Base-by-base conservation (phyloP, 805 yeast genomes). In the Pichia exigua region DNA sequence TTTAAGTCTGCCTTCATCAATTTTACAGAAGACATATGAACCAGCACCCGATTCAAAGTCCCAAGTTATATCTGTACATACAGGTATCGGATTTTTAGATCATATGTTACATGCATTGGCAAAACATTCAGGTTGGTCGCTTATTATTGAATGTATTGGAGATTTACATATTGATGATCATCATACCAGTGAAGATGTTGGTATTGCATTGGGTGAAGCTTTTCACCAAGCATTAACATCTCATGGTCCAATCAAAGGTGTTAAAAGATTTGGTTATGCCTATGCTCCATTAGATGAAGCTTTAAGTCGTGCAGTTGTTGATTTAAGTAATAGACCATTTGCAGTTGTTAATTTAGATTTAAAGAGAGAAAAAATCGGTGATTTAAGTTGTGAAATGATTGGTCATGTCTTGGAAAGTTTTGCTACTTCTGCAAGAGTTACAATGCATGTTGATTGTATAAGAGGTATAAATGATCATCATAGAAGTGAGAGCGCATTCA, bases 261-360 rank as follows among this genome's bases (percentile, higher is more conserved):
- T 92, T 52, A 87, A 88, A 68, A 78, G 99, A 60, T 94, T 92
- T 64, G 99, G 99, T 17, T 64, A 78, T 43, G 99, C 92, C 1
- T 92, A 82, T 73, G 98, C 97, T 9, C 99, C 99, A 2, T 74
- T 94, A 52, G 99, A 94, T 67, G 99, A 94, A 71, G 97, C 99
- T 0, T 75, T 94, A 53, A 83, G 95, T 54, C 75, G 99, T 49
- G 96, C 97, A 0, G 99, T 94, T n/a, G 89, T 94, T 11, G 99
- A 94, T 63, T 73, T 94, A 54, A 87, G 96, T 18, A 90, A 90
- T 67, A 78, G 99, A 59, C 98, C 99, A 2, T 91, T 71, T 68
- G 95, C 97, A 0, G 94, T 88, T 18, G 75, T 90, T 41, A 96
- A 94, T 40, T 74, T 94, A 54, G 97, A 96, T 0, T 76, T 94